A percentile compares a stretch with the other conserved stretches of the same genome.
Evolutionary conservation across 768 basidiomycete species (phyloP).

Genomic region (Mycena rebaudengoi): DNA sequence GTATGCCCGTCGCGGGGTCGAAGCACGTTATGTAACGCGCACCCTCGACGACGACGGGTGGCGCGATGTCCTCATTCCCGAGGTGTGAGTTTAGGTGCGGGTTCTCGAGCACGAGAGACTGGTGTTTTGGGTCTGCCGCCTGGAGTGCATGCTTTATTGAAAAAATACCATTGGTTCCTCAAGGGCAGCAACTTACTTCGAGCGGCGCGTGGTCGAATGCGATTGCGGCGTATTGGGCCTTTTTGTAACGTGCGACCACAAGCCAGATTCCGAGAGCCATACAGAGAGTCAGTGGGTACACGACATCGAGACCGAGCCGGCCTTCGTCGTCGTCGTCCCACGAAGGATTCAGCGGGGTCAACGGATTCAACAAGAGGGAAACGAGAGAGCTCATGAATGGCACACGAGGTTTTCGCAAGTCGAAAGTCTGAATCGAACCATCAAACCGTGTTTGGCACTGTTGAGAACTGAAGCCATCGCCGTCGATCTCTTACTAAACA

Average conservation of each 20-base stretch:
- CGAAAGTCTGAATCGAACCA: constrained; percentile 1
- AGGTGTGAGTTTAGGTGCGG: constrained; percentile 75
- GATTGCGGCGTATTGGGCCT: constrained; percentile 76
- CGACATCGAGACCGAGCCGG: constrained; percentile 62
- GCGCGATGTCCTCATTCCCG: constrained; percentile 60
- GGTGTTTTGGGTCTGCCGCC: constrained; percentile 68
- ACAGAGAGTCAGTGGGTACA: constrained; percentile 74
- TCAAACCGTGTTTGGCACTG: too few relatives aligned
- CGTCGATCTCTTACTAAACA: too few relatives aligned
- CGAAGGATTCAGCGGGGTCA: constrained; percentile 61
- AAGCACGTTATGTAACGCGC: constrained; percentile 87
- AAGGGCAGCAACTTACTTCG: constrained; percentile 51
- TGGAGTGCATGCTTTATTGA: constrained; percentile 31
- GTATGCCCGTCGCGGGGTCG: constrained; percentile 89
- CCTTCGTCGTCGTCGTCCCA: constrained; percentile 57
- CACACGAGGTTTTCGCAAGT: background rate
- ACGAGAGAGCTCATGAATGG: constrained; percentile 20
- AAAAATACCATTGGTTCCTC: background rate
- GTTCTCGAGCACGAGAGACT: constrained; percentile 60
- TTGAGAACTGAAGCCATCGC: too few relatives aligned
- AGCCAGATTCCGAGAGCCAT: constrained; percentile 84
- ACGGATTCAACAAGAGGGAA: constrained; percentile 39
- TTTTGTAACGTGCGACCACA: constrained; percentile 78
- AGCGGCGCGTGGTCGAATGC: constrained; percentile 69
- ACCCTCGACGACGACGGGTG: constrained; percentile 52